Percentiles rank a stretch among this genome's conserved stretches.
Evolutionary conservation across 208 protist genomes (phyloP).

Genomic region (Trypanosoma boissoni): DNA sequence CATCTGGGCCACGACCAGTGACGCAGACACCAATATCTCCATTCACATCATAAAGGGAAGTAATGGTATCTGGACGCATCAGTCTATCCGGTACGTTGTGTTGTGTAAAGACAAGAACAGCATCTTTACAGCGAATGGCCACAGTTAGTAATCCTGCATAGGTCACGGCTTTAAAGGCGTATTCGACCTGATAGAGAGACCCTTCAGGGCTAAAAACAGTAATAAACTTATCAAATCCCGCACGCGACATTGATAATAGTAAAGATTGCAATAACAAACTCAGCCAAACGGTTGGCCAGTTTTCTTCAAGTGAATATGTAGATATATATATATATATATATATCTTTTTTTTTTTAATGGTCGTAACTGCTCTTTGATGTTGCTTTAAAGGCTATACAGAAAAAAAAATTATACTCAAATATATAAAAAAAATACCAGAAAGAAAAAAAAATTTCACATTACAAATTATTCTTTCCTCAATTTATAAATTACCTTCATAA

Average conservation of each 20-base stretch:
- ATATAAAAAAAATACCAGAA: no score
- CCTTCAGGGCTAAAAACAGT: conserved; percentile 99
- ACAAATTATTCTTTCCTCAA: no score
- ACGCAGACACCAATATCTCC: conserved; percentile 93
- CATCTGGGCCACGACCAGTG: conserved; percentile 94
- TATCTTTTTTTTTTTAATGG: no score
- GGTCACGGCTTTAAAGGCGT: conserved; percentile 98
- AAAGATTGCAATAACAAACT: conserved; percentile 8
- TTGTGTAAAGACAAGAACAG: conserved; percentile 94
- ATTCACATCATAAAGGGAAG: conserved; percentile 95
- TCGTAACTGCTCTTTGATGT: no score
- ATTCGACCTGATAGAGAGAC: conserved; percentile 98
- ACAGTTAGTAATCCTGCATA: conserved; percentile 95
- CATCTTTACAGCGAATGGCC: conserved; percentile 95
- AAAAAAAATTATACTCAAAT: no score
- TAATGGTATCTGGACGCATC: conserved; percentile 94
- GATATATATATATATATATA: no score
- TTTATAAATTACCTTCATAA: no score
- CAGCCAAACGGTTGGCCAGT: neutral
- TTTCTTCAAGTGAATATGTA: neutral
- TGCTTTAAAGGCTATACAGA: no score
- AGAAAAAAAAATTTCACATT: no score
- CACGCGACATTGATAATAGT: conserved; percentile 46
- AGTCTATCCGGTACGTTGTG: conserved; percentile 98
- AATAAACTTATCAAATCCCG: conserved; percentile 98